Percentiles rank a stretch among this genome's conserved stretches.
Evolutionary conservation across 345 rosid species (phyloP).

Genomic region (Hypericum perforatum): DNA sequence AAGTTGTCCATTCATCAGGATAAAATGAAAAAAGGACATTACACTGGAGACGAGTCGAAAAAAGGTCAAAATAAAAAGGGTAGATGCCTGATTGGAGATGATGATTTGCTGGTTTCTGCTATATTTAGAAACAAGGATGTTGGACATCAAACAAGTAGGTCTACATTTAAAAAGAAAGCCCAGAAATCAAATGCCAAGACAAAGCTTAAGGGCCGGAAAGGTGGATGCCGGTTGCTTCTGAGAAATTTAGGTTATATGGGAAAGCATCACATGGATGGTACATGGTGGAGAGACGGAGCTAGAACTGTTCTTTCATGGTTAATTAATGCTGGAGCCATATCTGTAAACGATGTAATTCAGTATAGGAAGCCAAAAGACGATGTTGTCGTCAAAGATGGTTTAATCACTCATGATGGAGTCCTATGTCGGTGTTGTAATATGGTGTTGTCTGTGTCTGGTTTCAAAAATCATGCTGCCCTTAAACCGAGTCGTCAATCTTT

Average conservation of each 20-base stretch:
- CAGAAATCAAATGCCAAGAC: conserved; percentile 34
- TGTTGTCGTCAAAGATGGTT: conserved; percentile 62
- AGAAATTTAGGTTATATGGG: conserved; percentile 38
- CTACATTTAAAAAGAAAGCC: conserved; percentile 39
- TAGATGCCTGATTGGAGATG: conserved; percentile 43
- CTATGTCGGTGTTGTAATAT: conserved; percentile 62
- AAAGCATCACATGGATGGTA: conserved; percentile 29
- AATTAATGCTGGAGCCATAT: conserved; percentile 46
- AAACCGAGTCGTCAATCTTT: conserved; percentile 56
- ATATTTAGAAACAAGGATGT: conserved; percentile 44
- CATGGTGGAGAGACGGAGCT: conserved; percentile 38
- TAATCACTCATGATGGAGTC: conserved; percentile 59
- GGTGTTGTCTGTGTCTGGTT: conserved; percentile 57
- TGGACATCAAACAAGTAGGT: conserved; percentile 19
- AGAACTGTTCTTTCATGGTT: conserved; percentile 80
- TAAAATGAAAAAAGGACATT: conserved; percentile 26
- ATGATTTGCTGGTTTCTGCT: conserved; percentile 54
- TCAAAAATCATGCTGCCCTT: conserved; percentile 79
- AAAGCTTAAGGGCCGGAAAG: conserved; percentile 36
- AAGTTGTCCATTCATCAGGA: conserved; percentile 21
- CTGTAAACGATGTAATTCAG: conserved; percentile 62
- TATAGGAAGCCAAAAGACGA: conserved; percentile 55
- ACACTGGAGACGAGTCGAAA: conserved; percentile 21
- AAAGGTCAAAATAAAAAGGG: conserved; percentile 32
- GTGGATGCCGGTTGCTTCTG: conserved; percentile 63